Percentiles rank a stretch among this genome's conserved stretches.
These are phyloP conservation scores for Boletus eberwhitei DNA, from an alignment of 768 basidiomycete species.

Conservation along the genomic window DNA sequence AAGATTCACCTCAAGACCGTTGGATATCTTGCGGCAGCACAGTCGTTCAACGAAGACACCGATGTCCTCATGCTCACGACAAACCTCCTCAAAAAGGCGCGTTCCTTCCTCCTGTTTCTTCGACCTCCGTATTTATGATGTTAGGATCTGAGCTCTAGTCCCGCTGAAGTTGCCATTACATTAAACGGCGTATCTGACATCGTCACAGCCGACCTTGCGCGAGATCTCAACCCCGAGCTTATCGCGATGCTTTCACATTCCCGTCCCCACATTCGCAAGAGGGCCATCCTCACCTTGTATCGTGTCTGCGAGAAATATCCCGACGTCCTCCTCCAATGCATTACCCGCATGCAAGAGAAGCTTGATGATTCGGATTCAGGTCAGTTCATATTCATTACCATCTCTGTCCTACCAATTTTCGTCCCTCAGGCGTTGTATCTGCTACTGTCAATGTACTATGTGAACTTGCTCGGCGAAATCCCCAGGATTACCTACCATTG, in stretches of 20 bases:
- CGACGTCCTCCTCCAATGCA: conserved; percentile 63
- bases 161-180: conserved; percentile 71
- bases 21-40: conserved; percentile 89
- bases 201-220: conserved; percentile 82
- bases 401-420: background rate
- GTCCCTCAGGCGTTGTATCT: conserved; percentile 74
- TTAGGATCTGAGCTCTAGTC: conserved; percentile 78
- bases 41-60: conserved; percentile 91
- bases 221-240: conserved; percentile 84
- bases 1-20: conserved; percentile 91
- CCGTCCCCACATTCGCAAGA: conserved; percentile 81
- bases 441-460: conserved; percentile 93
- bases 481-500: conserved; percentile 75
- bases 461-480: conserved; percentile 80
- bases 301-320: conserved; percentile 81
- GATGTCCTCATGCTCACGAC: conserved; percentile 98
- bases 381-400: conserved; percentile 23
- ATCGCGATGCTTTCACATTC: conserved; percentile 88
- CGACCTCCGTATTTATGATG: conserved; percentile 8
- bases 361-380: conserved; percentile 76
- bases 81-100: conserved; percentile 90
- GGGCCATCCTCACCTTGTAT: conserved; percentile 82
- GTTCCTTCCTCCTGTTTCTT: conserved; percentile 15
- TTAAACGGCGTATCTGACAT: conserved; percentile 83
- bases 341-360: conserved; percentile 72